Evolutionary conservation across 176 grass and related monocot species (phyloP), one percentile per base, ranked within the genome.

Genomic region (Alloteropsis semialata): DNA sequence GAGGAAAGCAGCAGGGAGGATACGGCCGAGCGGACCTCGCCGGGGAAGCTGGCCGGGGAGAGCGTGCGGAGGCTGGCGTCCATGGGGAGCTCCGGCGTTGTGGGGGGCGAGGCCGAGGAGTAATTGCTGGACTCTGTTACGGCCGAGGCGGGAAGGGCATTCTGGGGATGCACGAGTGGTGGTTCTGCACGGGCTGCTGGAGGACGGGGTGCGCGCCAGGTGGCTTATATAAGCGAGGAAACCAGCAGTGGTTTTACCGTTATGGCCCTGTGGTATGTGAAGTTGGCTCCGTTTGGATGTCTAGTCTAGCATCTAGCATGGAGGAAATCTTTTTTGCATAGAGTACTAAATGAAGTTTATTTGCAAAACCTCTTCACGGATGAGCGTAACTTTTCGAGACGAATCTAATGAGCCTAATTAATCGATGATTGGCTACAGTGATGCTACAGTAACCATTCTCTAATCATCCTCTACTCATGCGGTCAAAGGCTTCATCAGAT

Each of bases 1-100:
- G 89, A 88, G 14, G 90, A 88, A 25, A 96, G 89, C 45, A 99
- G 89, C 11, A 90, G 82, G 8, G 86, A 79, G 3, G 93, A 95
- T 2, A 95, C 63, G 2, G 87, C 82, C 7, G 90, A 87, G 46
- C 87, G 79, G 57, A 95, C 86, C 55, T 90, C 82, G 39, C 74
- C 64, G 3, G 93, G 59, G 77, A 88, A 83, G 79, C 80, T 90
- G 4, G 74, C 68, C 59, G 84, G 84, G 9, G 79, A 55, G 32
- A 83, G 80, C 10, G 79, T 73, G 58, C 84, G 74, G 74, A 86
- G 58, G 65, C 73, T 86, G 39, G 32, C 68, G 59, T 90, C 88
- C 88, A 90, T 90, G 30, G 81, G 34, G n/a, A 2, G 33, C 57
- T 55, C 60, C 32, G 46, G 69, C 29, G 22, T 19, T 54, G 18